Conservation (phyloP, 805 yeast species). For the Lachancea fermentati region DNA sequence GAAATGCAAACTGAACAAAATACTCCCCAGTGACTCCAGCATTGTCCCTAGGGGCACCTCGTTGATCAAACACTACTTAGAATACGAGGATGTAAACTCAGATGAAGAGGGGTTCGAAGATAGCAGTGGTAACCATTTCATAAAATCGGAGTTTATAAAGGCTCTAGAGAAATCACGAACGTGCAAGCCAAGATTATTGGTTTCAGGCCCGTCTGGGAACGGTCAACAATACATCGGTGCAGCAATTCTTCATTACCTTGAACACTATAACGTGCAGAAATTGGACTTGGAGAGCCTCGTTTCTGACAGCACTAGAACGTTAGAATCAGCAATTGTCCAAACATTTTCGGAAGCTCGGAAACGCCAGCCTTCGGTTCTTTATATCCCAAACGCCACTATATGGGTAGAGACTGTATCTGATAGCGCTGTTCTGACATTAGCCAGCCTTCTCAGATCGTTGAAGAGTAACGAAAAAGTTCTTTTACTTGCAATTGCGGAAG, state of each 20-base stretch:
- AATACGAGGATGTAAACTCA: constrained; percentile 30
- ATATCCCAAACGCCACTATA: constrained; percentile 74
- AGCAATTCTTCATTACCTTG: constrained; percentile 75
- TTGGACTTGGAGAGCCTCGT: constrained; percentile 73
- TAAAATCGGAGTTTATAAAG: constrained; percentile 55
- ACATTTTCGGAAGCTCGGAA: constrained; percentile 81
- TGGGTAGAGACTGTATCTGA: constrained; percentile 67
- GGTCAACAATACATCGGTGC: constrained; percentile 85
- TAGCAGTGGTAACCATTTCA: constrained; percentile 67
- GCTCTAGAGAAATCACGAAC: constrained; percentile 53
- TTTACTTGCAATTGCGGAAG: constrained; percentile 66
- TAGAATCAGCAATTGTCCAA: constrained; percentile 81
- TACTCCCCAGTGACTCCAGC: constrained; percentile 49
- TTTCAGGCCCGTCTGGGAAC: constrained; percentile 68
- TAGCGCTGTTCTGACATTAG: constrained; percentile 65
- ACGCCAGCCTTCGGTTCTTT: constrained; percentile 82
- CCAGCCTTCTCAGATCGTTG: constrained; percentile 61
- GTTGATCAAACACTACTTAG: constrained; percentile 30
- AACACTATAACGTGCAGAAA: constrained; percentile 84
- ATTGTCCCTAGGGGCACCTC: constrained; percentile 20
- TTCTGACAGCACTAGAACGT: constrained; percentile 72
- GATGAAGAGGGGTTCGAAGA: constrained; percentile 37
- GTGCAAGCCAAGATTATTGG: constrained; percentile 73
- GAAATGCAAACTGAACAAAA: constrained; percentile 41
- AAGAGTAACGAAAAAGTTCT: constrained; percentile 68